phyloP scores from a whole-genome alignment of 306 rosid genomes.

The Pyrus communis region DNA sequence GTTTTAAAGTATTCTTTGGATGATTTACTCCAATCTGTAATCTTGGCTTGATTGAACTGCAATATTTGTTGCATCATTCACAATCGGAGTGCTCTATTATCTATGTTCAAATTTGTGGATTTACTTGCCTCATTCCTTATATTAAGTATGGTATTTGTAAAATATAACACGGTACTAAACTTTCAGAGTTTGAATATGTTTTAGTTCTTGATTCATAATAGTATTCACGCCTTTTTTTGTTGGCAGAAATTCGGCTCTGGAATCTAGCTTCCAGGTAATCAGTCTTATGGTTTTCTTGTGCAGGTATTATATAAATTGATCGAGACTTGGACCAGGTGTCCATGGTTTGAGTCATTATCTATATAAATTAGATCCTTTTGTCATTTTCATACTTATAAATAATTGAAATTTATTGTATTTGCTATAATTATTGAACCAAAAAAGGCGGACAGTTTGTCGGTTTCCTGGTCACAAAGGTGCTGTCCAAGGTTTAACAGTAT shows the following conservation, averaged over 20 bases:
- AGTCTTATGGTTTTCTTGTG: background rate
- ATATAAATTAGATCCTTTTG: background rate
- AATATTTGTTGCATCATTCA: background rate
- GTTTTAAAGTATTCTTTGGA: background rate
- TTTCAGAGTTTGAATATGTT: background rate
- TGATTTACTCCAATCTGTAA: background rate
- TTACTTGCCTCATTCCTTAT: background rate
- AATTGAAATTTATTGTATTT: background rate
- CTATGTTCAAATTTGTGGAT: background rate
- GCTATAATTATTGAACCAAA: background rate
- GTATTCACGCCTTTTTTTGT: background rate
- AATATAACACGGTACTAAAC: background rate
- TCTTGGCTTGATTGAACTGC: background rate
- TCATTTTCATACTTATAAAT: background rate
- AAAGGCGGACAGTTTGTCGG: conserved; percentile 59
- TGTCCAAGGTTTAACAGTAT: conserved; percentile 67
- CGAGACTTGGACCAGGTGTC: background rate
- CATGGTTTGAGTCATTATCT: background rate
- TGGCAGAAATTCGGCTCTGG: conserved; percentile 91
- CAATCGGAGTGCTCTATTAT: background rate
- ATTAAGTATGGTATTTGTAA: background rate
- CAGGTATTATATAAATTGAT: background rate
- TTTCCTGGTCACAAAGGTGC: conserved; percentile 97
- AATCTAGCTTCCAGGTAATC: conserved; percentile 79
- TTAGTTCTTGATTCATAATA: background rate